A percentile compares a stretch with the other conserved stretches of the same genome.
Evolutionary conservation across 805 yeast genomes (phyloP).

Genomic region (Myxozyma nipponensis): DNA sequence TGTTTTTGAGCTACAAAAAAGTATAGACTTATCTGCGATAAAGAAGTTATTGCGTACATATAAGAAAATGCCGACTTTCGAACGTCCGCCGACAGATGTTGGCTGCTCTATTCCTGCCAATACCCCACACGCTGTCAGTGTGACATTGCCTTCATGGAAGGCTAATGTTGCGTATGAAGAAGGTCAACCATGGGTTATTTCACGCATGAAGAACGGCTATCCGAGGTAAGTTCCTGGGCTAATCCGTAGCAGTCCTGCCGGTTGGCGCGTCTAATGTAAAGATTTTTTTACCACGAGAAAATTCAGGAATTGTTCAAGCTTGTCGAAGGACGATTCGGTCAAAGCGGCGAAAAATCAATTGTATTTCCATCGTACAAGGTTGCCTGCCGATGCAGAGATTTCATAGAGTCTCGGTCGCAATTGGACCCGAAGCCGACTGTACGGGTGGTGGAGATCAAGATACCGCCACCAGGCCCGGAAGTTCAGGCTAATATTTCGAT

Average conservation of each 20-base stretch:
- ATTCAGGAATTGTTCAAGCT: constrained; percentile 34
- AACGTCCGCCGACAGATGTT: constrained; percentile 38
- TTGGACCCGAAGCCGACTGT: constrained; percentile 39
- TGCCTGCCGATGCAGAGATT: constrained; percentile 83
- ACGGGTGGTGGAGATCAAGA: constrained; percentile 35
- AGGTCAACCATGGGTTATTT: constrained; percentile 76
- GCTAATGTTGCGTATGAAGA: constrained; percentile 91
- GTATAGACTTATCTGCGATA: too few relatives aligned
- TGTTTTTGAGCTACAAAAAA: too few relatives aligned
- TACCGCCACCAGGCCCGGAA: constrained; percentile 30
- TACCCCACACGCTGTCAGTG: constrained; percentile 90
- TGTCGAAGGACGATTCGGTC: constrained; percentile 68
- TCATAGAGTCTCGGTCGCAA: constrained; percentile 44
- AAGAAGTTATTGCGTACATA: neutral
- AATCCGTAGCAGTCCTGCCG: constrained; percentile 39
- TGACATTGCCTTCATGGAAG: constrained; percentile 92
- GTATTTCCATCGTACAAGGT: constrained; percentile 72
- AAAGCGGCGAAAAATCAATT: constrained; percentile 70
- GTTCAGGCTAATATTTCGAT: constrained; percentile 60
- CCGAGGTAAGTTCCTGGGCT: constrained; percentile 65
- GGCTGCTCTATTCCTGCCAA: constrained; percentile 88
- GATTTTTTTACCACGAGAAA: constrained; percentile 39
- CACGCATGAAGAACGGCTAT: constrained; percentile 78
- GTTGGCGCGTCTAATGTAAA: constrained; percentile 37
- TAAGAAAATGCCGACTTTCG: constrained; percentile 22